Conservation (phyloP, 768 basidiomycete genomes). For the Rhodotorula toruloides region DNA sequence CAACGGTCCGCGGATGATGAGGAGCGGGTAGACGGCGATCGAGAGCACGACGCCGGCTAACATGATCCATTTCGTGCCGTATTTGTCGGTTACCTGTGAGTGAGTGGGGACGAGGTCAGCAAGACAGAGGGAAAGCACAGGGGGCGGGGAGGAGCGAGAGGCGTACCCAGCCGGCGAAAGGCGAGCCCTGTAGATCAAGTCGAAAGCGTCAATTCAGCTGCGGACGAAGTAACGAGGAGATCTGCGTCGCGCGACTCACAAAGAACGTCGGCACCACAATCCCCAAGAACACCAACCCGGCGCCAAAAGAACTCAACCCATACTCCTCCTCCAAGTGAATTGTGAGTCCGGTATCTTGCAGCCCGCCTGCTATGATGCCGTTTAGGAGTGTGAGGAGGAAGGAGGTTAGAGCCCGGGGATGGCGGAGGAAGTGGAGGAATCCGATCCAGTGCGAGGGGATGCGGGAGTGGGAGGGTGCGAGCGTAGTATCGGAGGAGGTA, state of each 20-base stretch:
- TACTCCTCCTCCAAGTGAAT: slow-evolving; percentile 22
- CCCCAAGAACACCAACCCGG: slow-evolving; percentile 29
- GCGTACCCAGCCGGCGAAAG: slow-evolving; percentile 5
- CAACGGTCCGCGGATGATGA: slow-evolving; percentile 33
- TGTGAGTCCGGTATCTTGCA: slow-evolving; percentile 28
- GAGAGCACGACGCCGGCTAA: slow-evolving; percentile 13
- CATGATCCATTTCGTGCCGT: slow-evolving; percentile 31
- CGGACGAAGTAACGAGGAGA: too few relatives aligned
- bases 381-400: slow-evolving; percentile 11
- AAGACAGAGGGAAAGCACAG: not conserved
- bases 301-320: slow-evolving; percentile 8
- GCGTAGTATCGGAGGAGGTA: too few relatives aligned
- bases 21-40: slow-evolving; percentile 15
- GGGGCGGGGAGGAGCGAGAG: too few relatives aligned
- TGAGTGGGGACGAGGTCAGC: too few relatives aligned
- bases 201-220: not conserved
- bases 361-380: slow-evolving; percentile 19
- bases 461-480: not conserved
- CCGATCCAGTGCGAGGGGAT: not conserved
- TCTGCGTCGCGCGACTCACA: slow-evolving; percentile 2
- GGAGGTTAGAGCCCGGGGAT: slow-evolving; percentile 14
- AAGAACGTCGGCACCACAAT: slow-evolving; percentile 25
- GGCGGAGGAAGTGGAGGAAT: not conserved
- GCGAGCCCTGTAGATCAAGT: not conserved
- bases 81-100: slow-evolving; percentile 9